Evolutionary conservation across 176 grass and related monocot genomes (phyloP), one percentile per base, ranked within the genome.

Genomic region (Stipa capillata): DNA sequence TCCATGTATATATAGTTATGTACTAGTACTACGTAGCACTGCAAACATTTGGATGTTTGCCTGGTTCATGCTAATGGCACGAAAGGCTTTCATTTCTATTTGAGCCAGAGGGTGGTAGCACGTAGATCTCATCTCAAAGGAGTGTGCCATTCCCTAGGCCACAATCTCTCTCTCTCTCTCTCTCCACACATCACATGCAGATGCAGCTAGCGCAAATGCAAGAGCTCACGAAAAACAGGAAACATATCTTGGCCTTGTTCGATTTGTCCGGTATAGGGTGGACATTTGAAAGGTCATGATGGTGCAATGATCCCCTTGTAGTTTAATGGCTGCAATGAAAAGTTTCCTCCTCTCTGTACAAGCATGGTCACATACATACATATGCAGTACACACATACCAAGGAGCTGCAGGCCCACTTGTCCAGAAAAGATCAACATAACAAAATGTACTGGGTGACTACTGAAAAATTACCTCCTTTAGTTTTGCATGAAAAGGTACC

Each of bases 301-400:
- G 89, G 71, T 85, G 73, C 72, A 88, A 91, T 91, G 82, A 87
- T 85, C 70, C 76, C 79, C 76, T 81, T 67, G 80, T 72, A 81
- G 65, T 84, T 80, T 84, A 87, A 80, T 86, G 64, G 24, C 15
- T 29, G 81, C 67, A 40, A 40, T 52, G 20, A 84, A 82, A 88
- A 74, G 85, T 27, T 11, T 59, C n/a, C 13, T 43, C 23, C 54
- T 55, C 35, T 16, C 10, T 25, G 45, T 66, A 23, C 59, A 79
- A 50, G 76, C 44, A 79, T 65, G 60, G 14, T 24, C 55, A 59
- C 8, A 57, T n/a, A n/a, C n/a, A n/a, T 56, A 79, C 72, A 71
- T 23, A 72, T 27, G n/a, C 4, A 24, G 39, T 48, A 52, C 76
- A 66, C 44, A 52, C 13, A 21, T 37, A 79, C 61, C 61, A 41